Evolutionary conservation across 345 rosid genomes (phyloP), one percentile per base, ranked within the genome.

Genomic region (Hirschfeldia incana): DNA sequence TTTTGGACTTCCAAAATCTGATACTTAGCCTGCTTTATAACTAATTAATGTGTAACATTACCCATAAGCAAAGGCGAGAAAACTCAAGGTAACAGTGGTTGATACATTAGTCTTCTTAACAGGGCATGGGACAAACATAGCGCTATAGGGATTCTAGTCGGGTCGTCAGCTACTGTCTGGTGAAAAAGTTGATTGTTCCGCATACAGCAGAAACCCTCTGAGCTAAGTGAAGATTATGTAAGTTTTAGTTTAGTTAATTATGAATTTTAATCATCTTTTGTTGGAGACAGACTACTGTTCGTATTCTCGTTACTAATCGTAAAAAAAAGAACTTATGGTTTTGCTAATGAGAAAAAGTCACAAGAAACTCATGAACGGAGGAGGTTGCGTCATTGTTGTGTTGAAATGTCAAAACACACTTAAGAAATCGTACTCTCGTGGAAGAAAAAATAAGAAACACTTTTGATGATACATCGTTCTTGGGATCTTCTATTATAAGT

Each of bases 71-170:
- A 37, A 37, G 44, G 44, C 44, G 11, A 37, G 11, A 37, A 37
- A 37, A 37, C 11, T 37, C 4, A 7, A 37, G 44, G 8, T 8
- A 8, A 37, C 44, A 37, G 44, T 39, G 61, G 62, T n/a, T 32
- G 8, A 32, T 78, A 78, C n/a, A 42, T 57, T 13, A 10, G 55
- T 61, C 36, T 16, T 74, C 75, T 73, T 33, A 74, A 79, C 75
- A 68, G 78, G 75, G 49, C 78, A 62, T 79, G 75, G 75, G 75
- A 12, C 82, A 79, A 74, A 79, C 82, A 26, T 79, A 79, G 78
- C 75, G 67, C 32, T 65, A 55, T 57, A 39, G 1, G 42, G 57
- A 73, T 72, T 72, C 55, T 67, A 64, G 73, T 46, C 69, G n/a
- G 32, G 16, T 51, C 65, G 51, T 77, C 8, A 12, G 65, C 58